Evolutionary conservation across 176 grass and related monocot species (phyloP), one percentile per base, ranked within the genome.

Genomic region (Triticum monococcum): DNA sequence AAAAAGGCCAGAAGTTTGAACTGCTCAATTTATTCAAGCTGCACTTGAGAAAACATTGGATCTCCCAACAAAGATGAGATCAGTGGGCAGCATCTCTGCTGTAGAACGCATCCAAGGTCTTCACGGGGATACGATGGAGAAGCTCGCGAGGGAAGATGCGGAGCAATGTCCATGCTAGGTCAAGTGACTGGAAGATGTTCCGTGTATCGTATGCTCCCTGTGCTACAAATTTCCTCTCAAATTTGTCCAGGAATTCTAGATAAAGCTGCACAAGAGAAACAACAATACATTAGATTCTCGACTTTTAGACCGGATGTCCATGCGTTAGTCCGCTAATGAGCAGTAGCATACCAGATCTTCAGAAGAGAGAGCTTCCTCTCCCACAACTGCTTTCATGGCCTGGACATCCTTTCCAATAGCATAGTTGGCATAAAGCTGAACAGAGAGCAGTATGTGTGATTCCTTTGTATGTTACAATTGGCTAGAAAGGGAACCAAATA

Each of bases 371-470:
- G 97, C 97, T 85, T 99, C 97, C 89, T 99, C 97, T 87, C 97
- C 97, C 18, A 99, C 97, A 12, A 99, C 97, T 37, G 97, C 97
- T 89, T 99, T 99, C 97, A 99, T 99, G 68, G 97, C 97, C 37
- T 99, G 97, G 79, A 99, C 97, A 88, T 99, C 97, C 87, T 99
- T 99, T 81, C 97, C 97, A 86, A 99, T 99, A 12, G 97, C 97
- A 88, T 99, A 99, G 87, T 99, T 99, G 43, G 97, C 97, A 89
- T 99, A 99, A 48, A 99, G 89, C 97, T 99, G 86, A 57, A 86
- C 9, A 88, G 31, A 76, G 81, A 91, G 81, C 18, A 81, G 40
- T 16, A 56, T 7, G 46, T 26, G 28, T 66, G 50, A 30, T 64
- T 72, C 54, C 22, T 65, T 9, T 57, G 4, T 11, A 79, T 18